Conservation (phyloP, 2,329 filamentous ascomycete genomes). For the Apiospora saccharicola region DNA sequence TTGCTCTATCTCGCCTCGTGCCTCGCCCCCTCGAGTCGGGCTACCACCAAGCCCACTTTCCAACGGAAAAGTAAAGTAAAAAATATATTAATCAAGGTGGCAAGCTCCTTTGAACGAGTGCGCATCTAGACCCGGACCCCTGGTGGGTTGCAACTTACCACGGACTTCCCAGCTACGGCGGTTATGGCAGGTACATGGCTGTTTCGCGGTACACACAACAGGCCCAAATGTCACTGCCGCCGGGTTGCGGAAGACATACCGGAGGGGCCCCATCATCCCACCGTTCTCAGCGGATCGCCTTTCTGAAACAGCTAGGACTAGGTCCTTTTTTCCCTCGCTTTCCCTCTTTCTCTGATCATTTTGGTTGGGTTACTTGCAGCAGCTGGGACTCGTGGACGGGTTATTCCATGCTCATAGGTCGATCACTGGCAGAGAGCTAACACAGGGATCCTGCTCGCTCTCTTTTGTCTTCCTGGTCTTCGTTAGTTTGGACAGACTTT, state of each 20-base stretch:
- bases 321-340: not conserved
- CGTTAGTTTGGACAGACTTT: not conserved
- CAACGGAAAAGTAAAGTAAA: not conserved
- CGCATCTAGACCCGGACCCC: not conserved
- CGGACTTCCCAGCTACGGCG: not conserved
- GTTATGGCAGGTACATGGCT: not conserved
- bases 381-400: not conserved
- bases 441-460: not conserved
- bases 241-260: slow-evolving; percentile 20
- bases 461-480: not conserved
- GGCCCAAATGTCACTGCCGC: not conserved
- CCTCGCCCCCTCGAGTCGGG: not conserved
- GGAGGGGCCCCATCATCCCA: slow-evolving; percentile 20
- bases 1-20: not conserved
- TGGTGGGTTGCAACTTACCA: not conserved
- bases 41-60: not conserved
- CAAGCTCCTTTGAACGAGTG: not conserved
- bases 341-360: not conserved
- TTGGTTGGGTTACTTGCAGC: not conserved
- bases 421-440: slow-evolving; percentile 14
- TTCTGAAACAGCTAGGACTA: slow-evolving; percentile 23
- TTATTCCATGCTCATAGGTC: slow-evolving; percentile 21
- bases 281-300: slow-evolving; percentile 22
- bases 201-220: not conserved
- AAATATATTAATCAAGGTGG: too few relatives aligned